These are phyloP conservation scores for Plectosphaerella sp. DNA, from an alignment of 2,329 filamentous ascomycete species.

Conservation along the genomic window DNA sequence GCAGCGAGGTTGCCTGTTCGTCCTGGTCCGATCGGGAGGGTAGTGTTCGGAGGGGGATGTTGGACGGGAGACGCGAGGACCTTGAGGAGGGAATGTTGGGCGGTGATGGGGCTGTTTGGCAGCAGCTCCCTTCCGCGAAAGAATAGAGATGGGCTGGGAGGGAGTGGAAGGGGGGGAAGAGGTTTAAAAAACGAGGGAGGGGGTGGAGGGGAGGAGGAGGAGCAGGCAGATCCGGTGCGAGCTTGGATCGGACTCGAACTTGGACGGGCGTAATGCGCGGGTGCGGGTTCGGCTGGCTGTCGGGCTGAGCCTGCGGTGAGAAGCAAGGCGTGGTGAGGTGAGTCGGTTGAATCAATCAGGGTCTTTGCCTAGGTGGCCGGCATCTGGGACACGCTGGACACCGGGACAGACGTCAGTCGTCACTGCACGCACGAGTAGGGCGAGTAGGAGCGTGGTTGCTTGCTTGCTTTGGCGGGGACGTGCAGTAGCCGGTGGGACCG, in stretches of 20 bases:
- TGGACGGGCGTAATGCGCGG: no score
- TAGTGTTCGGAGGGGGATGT: conserved; percentile 83
- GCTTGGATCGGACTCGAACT: no score
- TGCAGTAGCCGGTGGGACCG: background rate
- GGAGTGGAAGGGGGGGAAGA: conserved; percentile 27
- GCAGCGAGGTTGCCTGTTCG: conserved; percentile 39
- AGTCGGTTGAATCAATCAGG: conserved; percentile 3
- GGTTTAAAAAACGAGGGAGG: conserved; percentile 15
- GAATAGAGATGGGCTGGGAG: conserved; percentile 18
- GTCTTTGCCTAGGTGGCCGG: background rate
- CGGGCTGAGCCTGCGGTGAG: no score
- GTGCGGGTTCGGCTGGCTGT: no score
- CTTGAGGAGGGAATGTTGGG: conserved; percentile 81
- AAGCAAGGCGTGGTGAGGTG: background rate
- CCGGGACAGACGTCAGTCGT: background rate
- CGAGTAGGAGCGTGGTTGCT: background rate
- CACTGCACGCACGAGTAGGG: background rate
- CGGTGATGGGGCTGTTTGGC: conserved; percentile 68
- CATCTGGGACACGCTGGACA: conserved; percentile 1
- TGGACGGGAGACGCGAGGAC: conserved; percentile 67
- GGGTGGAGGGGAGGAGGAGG: conserved; percentile 2
- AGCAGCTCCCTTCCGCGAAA: conserved; percentile 65
- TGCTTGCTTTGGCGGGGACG: background rate
- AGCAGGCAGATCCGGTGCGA: background rate
- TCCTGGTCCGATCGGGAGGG: conserved; percentile 32